Evolutionary conservation across 495 filamentous ascomycete species (phyloP), one percentile per base, ranked within the genome.

Genomic region (Penicillium odoratum): DNA sequence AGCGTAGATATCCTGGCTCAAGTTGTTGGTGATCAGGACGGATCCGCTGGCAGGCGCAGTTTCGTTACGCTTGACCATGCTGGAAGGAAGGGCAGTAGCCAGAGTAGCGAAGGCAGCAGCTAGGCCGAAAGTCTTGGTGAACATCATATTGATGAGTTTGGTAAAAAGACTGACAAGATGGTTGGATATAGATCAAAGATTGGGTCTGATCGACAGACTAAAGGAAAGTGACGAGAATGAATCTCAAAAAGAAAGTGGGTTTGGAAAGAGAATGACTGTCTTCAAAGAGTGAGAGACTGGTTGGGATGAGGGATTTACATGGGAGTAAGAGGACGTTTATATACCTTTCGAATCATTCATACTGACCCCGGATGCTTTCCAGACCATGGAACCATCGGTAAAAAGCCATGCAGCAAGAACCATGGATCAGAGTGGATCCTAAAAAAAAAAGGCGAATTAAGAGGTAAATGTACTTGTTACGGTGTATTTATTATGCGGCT

Each of bases 61-160:
- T 51, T 50, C 61, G 42, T 57, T 53, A 51, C 69, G 69, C 42
- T 53, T 55, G 40, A 62, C 59, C 50, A 61, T 63, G 63, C 56
- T 66, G 31, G 63, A 71, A 62, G 66, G 71, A 31, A 78, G 67
- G 45, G 77, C 77, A 40, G 74, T 63, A 51, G 71, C 58, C 57
- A 77, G 60, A 61, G 71, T 57, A 46, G 72, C 68, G 51, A 77
- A 67, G 58, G 66, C 64, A 61, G 75, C 70, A 48, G 69, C 65
- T 51, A 74, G 51, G 61, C 69, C 66, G 63, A 78, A 53, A 57
- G 70, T 62, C 69, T 77, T 77, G 65, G 69, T 67, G 74, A 79
- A 78, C 65, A 78, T 69, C 74, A 76, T 79, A 66, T 73, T 79
- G 72, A 36, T 36, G 33, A 36, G 43, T 43, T 48, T 57, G 51